phyloP scores from a whole-genome alignment of 352 stramenopile species.

The Globisporangium abappressorium region DNA sequence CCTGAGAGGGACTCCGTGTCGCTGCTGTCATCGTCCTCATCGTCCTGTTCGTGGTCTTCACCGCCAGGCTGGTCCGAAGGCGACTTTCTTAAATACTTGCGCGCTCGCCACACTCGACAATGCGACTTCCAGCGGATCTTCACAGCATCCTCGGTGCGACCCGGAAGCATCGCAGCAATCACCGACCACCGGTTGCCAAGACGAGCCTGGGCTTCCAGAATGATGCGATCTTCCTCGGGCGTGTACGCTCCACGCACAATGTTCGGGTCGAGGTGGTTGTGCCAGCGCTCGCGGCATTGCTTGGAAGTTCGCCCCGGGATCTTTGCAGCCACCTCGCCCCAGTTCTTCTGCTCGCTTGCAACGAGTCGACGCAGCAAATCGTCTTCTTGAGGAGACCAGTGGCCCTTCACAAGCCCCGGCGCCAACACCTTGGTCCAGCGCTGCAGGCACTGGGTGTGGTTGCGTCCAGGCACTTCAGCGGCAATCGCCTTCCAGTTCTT shows the following conservation, averaged over 20 bases:
- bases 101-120: constrained; percentile 77
- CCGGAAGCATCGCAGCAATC: constrained; percentile 85
- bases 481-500: constrained; percentile 93
- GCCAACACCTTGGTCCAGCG: constrained; percentile 90
- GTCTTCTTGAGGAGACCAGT: constrained; percentile 90
- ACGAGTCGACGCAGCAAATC: constrained; percentile 72
- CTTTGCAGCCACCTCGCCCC: constrained; percentile 82
- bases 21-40: constrained; percentile 6
- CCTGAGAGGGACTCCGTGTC: constrained; percentile 21
- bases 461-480: constrained; percentile 78
- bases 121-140: constrained; percentile 93
- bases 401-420: constrained; percentile 86
- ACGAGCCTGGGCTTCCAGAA: constrained; percentile 78
- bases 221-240: constrained; percentile 86
- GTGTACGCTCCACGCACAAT: constrained; percentile 89
- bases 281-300: constrained; percentile 89
- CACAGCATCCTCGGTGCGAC: constrained; percentile 87
- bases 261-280: constrained; percentile 87
- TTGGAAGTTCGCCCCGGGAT: constrained; percentile 87
- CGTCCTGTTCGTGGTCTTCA: constrained; percentile 2
- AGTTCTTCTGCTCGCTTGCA: constrained; percentile 87
- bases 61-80: constrained; percentile 16
- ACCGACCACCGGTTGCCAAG: constrained; percentile 90
- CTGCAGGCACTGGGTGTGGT: constrained; percentile 91
- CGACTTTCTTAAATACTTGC: constrained; percentile 78